Evolutionary conservation across 2,329 filamentous ascomycete genomes (phyloP).

Genomic region (Acrocalymma vagum): DNA sequence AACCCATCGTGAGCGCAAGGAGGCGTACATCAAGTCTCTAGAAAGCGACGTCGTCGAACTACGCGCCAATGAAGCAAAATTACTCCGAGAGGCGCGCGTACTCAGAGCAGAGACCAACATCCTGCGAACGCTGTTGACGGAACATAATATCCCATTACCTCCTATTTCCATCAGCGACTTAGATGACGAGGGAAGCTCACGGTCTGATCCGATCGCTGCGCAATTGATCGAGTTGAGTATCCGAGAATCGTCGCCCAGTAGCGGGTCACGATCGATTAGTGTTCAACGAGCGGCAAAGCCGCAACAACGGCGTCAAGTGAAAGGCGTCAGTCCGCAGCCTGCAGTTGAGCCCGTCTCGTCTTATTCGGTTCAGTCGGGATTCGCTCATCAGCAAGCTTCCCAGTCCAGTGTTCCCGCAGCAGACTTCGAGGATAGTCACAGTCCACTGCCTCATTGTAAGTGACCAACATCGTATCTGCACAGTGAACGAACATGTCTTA

Average conservation of each 20-base stretch:
- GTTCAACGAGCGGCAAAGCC: not conserved
- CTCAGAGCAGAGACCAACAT: constrained; percentile 31
- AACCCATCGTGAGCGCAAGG: constrained; percentile 43
- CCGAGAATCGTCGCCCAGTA: not conserved
- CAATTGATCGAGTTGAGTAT: constrained; percentile 17
- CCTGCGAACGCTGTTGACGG: constrained; percentile 26
- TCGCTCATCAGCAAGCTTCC: too few species aligned
- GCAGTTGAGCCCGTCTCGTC: too few species aligned
- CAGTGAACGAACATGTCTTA: too few species aligned
- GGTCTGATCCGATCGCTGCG: too few species aligned
- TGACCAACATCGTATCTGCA: too few species aligned
- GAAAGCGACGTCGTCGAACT: constrained; percentile 38
- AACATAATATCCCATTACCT: constrained; percentile 24
- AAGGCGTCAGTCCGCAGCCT: not conserved
- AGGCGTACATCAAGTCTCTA: constrained; percentile 38
- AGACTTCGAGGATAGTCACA: too few species aligned
- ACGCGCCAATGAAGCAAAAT: constrained; percentile 39
- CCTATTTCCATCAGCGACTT: constrained; percentile 1
- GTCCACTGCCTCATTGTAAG: too few species aligned
- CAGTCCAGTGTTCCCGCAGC: too few species aligned
- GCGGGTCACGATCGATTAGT: constrained; percentile 4
- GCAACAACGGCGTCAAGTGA: constrained; percentile 3
- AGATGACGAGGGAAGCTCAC: too few species aligned
- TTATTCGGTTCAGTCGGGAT: too few species aligned
- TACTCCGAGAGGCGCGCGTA: constrained; percentile 31